Conservation (phyloP, 1,139 yeast genomes). For the Hansenula sp. region DNA sequence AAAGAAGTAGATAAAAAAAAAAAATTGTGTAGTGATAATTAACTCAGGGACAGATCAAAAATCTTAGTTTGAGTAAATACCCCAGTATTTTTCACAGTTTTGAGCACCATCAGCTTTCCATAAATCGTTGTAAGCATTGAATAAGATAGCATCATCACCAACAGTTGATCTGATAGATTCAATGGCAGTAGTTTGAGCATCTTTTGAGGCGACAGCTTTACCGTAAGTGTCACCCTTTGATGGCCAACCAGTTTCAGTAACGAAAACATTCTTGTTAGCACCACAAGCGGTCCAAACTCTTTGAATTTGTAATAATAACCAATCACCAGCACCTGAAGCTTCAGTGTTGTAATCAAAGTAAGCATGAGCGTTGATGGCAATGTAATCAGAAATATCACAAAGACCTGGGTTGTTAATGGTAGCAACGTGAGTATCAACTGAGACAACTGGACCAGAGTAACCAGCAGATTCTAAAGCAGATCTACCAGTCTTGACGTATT, state of each 20-base stretch:
- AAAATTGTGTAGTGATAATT: background rate
- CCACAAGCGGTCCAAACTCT: slow-evolving; percentile 65
- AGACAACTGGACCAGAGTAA: slow-evolving; percentile 67
- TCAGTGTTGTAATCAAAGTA: slow-evolving; percentile 69
- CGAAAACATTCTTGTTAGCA: slow-evolving; percentile 50
- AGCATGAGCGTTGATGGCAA: slow-evolving; percentile 80
- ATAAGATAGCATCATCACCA: slow-evolving; percentile 56
- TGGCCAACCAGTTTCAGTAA: slow-evolving; percentile 85
- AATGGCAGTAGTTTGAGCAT: slow-evolving; percentile 60
- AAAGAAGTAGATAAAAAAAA: background rate
- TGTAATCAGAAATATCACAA: slow-evolving; percentile 69
- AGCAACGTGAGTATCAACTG: slow-evolving; percentile 79
- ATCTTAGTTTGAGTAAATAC: slow-evolving; percentile 34
- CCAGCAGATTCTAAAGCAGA: slow-evolving; percentile 57
- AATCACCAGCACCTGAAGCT: slow-evolving; percentile 65
- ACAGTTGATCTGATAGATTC: slow-evolving; percentile 47
- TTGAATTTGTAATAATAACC: slow-evolving; percentile 64
- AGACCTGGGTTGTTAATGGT: slow-evolving; percentile 65
- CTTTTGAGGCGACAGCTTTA: slow-evolving; percentile 63
- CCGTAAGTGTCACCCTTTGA: slow-evolving; percentile 63
- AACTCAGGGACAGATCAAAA: background rate
- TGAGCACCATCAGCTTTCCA: slow-evolving; percentile 72
- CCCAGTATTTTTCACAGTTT: slow-evolving; percentile 73
- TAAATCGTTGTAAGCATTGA: slow-evolving; percentile 70
- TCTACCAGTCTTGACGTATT: slow-evolving; percentile 54